phyloP scores from a whole-genome alignment of 345 rosid species.

The Dipteronia sinensis region DNA sequence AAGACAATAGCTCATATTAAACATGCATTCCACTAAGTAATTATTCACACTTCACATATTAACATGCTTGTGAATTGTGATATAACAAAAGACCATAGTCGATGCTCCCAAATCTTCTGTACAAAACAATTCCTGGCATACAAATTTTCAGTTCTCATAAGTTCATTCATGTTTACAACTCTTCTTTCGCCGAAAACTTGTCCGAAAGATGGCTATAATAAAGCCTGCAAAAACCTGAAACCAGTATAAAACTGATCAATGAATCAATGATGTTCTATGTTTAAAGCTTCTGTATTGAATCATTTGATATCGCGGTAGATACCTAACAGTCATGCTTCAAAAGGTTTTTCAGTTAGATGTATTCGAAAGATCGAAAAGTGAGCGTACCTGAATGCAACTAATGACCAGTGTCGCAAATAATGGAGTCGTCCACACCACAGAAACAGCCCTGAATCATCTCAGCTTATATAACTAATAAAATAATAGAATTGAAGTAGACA shows the following conservation, averaged over 20 bases:
- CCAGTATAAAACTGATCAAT: conserved; percentile 3
- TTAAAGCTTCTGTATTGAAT: not conserved
- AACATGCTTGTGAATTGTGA: conserved; percentile 12
- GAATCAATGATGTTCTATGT: not conserved
- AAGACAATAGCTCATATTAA: not conserved
- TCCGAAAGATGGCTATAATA: conserved; percentile 47
- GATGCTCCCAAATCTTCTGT: not conserved
- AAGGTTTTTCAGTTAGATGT: not conserved
- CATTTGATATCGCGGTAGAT: not conserved
- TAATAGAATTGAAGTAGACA: not conserved
- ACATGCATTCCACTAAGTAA: not conserved
- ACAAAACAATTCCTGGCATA: not conserved
- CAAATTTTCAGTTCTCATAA: not conserved
- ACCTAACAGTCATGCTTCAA: not conserved
- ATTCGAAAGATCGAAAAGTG: not conserved
- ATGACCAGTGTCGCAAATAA: conserved; percentile 68
- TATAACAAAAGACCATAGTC: not conserved
- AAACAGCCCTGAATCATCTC: conserved; percentile 61
- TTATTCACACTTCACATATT: conserved; percentile 17
- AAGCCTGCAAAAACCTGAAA: conserved; percentile 70
- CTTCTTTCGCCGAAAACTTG: conserved; percentile 30
- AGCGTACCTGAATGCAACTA: conserved; percentile 68
- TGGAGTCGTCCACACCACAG: conserved; percentile 91
- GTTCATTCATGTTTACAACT: conserved; percentile 18
- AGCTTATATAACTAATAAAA: not conserved